A percentile compares a stretch with the other conserved stretches of the same genome.
Conservation (phyloP, 2,329 filamentous ascomycete species). For the Pleomassaria siparia region DNA sequence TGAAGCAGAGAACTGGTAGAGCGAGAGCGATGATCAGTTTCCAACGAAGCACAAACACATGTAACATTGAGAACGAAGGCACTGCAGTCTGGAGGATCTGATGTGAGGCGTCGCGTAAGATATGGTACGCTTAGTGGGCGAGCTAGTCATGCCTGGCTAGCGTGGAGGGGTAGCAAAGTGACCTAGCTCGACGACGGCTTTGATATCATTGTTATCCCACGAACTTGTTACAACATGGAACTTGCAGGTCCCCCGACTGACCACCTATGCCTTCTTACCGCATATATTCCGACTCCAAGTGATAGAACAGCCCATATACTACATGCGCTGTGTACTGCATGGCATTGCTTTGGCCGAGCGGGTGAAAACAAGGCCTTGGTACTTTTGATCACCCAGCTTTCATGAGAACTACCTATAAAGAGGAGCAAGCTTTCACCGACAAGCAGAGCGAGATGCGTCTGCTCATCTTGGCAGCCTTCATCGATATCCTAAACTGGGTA, state of each 20-base stretch:
- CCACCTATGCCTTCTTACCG: background rate
- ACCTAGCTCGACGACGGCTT: background rate
- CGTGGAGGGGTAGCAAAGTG: no score
- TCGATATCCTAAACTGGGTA: background rate
- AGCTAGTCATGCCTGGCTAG: no score
- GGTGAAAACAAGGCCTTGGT: no score
- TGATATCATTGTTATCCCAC: background rate
- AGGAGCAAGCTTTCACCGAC: conserved; percentile 3
- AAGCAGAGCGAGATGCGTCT: conserved; percentile 14
- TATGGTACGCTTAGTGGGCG: no score
- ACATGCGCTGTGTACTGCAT: no score
- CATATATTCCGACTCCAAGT: no score
- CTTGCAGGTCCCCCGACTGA: background rate
- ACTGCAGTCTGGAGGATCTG: no score
- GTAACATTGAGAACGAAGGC: background rate
- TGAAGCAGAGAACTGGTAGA: background rate
- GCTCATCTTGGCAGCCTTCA: conserved; percentile 15
- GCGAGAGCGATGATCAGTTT: background rate
- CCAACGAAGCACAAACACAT: background rate
- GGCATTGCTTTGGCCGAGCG: no score
- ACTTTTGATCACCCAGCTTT: no score
- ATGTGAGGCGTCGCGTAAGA: no score
- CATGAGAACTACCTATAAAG: no score
- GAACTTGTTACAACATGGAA: conserved; percentile 5
- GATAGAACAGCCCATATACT: no score